Conservation (phyloP, 208 protist genomes). For the Willaertia magna region DNA sequence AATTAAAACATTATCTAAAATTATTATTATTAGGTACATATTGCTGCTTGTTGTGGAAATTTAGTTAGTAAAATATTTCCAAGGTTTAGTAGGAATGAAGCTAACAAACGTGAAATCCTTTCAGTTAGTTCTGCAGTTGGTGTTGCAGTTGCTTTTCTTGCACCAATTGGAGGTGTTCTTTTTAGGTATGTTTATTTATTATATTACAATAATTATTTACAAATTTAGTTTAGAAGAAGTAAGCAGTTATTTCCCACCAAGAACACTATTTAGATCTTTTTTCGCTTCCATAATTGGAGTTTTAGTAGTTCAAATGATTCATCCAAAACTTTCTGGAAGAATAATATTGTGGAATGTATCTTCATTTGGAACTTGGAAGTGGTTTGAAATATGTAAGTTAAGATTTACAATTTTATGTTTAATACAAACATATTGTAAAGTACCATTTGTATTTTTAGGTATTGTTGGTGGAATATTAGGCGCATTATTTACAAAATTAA, state of each 20-base stretch:
- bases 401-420: too few relatives aligned
- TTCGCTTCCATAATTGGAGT: constrained; percentile 63
- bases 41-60: too few relatives aligned
- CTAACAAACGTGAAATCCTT: constrained; percentile 79
- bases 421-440: too few relatives aligned
- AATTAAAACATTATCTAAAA: too few relatives aligned
- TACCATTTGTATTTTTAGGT: background rate
- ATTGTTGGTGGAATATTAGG: background rate
- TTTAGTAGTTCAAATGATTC: constrained; percentile 16
- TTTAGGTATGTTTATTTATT: too few relatives aligned
- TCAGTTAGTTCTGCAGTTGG: constrained; percentile 79
- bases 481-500: background rate
- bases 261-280: constrained; percentile 76
- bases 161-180: constrained; percentile 83
- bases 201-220: too few relatives aligned
- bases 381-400: too few relatives aligned
- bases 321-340: background rate
- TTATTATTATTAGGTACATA: too few relatives aligned
- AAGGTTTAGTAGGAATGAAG: constrained; percentile 67
- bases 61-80: constrained; percentile 53
- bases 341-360: too few relatives aligned
- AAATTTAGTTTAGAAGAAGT: constrained; percentile 87
- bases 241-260: constrained; percentile 70
- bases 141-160: constrained; percentile 79
- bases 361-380: too few relatives aligned